A percentile compares a stretch with the other conserved stretches of the same genome.
phyloP scores from a whole-genome alignment of 139 green algal species.

The Ettlia oleoabundans region DNA sequence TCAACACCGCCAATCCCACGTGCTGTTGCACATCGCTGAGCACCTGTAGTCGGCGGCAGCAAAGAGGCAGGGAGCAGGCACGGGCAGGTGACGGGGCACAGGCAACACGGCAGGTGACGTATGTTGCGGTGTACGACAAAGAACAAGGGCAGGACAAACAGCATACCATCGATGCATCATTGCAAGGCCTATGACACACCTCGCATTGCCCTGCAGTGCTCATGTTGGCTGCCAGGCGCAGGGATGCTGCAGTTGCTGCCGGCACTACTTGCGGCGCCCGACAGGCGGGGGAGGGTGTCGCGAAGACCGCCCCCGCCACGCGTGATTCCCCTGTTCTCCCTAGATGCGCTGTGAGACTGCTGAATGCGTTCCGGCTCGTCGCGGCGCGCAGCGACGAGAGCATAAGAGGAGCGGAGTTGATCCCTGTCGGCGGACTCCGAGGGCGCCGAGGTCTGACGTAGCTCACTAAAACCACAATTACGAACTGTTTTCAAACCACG shows the following conservation, averaged over 20 bases:
- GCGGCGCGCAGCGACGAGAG: not conserved
- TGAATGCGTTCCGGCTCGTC: not conserved
- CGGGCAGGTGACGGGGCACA: too few species aligned
- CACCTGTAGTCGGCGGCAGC: not conserved
- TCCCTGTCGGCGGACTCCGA: too few species aligned
- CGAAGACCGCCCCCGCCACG: not conserved
- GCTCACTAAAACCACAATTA: too few species aligned
- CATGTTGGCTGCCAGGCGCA: not conserved
- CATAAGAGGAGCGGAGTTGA: not conserved
- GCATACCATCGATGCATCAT: too few species aligned
- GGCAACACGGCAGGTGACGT: too few species aligned
- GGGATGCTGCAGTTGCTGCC: too few species aligned
- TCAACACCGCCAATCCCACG: slow-evolving; percentile 23
- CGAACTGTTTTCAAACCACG: too few species aligned
- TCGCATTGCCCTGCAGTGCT: not conserved
- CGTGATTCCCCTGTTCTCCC: not conserved
- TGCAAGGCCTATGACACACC: too few species aligned
- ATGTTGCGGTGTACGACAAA: too few species aligned
- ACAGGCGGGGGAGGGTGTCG: not conserved
- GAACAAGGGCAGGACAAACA: too few species aligned
- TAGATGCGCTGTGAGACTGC: not conserved
- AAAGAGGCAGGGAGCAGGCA: not conserved
- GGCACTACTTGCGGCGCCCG: too few species aligned
- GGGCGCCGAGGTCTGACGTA: too few species aligned
- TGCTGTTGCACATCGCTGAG: not conserved